Base-by-base conservation (phyloP, 2,329 filamentous ascomycete genomes). In the Ophiostoma sp. region DNA sequence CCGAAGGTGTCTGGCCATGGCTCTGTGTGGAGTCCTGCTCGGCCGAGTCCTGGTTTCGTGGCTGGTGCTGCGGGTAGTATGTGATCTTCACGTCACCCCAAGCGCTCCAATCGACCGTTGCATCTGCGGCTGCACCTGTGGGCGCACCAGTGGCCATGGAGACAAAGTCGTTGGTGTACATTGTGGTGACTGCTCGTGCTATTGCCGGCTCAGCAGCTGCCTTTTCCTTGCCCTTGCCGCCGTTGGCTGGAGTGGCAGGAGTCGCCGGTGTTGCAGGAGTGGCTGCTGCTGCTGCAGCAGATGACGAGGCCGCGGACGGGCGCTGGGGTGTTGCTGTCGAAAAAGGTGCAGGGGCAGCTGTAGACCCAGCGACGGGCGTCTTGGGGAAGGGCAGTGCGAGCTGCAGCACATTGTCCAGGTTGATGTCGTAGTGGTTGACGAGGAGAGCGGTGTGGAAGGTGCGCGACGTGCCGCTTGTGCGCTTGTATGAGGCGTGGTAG, bases 401-500 rank as follows among this genome's bases (percentile, higher is more conserved):
- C 79, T 92, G 92, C 74, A 94, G 90, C 68, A 99, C 87, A 74
- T 91, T 90, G 73, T 97, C 93, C 6, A 91, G 82, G 72, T 89
- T 86, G 74, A 91, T 89, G 75, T 90, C 89, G 79, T 91, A 99
- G 79, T 99, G 95, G 73, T 93, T 94, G 33, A 89, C 87, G 68
- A 97, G 83, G 67, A 97, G 82, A 39, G 89, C 88, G 57, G 87
- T 86, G 76, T 91, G 91, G 64, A 94, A 84, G 74, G 89, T 84
- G 67, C 87, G 86, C 35, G 84, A 86, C 17, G 88, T 83, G 71
- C 86, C 87, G n/a, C 85, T 83, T 68, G 90, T 83, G 35, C 93
- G 89, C 79, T 94, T 93, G 72, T 95, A 89, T 23, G 93, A 93
- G 11, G 92, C 93, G 79, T 96, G 91, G 75, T 97, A 99, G 75